A percentile compares a stretch with the other conserved stretches of the same genome.
phyloP scores from a whole-genome alignment of 1,139 yeast species.

The Suhomyces maxii region DNA sequence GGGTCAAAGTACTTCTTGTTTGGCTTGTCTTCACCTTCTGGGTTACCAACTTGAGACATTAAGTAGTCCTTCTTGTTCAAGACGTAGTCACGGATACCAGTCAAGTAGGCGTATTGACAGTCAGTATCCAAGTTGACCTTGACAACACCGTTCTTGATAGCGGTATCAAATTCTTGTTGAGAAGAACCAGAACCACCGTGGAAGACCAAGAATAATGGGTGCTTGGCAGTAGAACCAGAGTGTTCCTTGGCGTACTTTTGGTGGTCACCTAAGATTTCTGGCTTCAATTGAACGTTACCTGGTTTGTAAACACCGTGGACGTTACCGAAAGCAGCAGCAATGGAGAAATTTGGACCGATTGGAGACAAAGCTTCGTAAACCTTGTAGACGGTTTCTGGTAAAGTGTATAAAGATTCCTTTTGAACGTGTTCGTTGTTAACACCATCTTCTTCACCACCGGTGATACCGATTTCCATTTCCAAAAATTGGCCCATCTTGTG shows the following conservation, averaged over 20 bases:
- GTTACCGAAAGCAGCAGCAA: conserved; percentile 99
- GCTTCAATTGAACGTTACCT: conserved; percentile 94
- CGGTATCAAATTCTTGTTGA: conserved; percentile 87
- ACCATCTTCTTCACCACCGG: conserved; percentile 99
- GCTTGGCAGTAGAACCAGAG: conserved; percentile 51
- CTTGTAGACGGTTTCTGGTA: conserved; percentile 90
- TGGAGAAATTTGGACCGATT: conserved; percentile 96
- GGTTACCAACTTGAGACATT: conserved; percentile 91
- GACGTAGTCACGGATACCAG: conserved; percentile 96
- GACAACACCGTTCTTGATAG: conserved; percentile 91
- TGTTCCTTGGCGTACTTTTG: conserved; percentile 79
- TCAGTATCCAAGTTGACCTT: conserved; percentile 99
- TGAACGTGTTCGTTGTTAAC: conserved; percentile 95
- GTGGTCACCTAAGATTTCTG: conserved; percentile 94
- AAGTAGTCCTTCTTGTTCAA: conserved; percentile 95
- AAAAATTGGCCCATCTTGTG: conserved; percentile 95
- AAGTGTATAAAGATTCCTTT: conserved; percentile 87
- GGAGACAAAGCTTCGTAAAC: conserved; percentile 89
- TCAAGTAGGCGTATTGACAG: conserved; percentile 96
- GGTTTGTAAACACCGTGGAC: conserved; percentile 99
- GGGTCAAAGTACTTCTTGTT: conserved; percentile 99
- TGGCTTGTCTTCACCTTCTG: conserved; percentile 98
- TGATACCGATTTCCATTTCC: conserved; percentile 99
- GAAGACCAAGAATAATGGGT: conserved; percentile 96
- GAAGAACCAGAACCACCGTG: conserved; percentile 99